These are phyloP conservation scores for Mycena crocata DNA, from an alignment of 768 basidiomycete species.

Conservation along the genomic window DNA sequence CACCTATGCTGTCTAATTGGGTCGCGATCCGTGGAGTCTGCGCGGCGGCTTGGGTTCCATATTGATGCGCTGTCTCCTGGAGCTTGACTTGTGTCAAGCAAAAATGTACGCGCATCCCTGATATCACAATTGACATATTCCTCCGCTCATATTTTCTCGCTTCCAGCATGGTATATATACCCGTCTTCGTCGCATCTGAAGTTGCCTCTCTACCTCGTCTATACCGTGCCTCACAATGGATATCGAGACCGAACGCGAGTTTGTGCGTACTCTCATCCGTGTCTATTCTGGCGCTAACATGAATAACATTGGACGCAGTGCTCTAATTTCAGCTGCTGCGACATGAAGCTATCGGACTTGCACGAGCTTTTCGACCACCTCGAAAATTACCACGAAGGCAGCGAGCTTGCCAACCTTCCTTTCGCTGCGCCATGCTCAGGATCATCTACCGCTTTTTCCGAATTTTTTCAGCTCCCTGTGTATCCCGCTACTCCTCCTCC, in stretches of 20 bases:
- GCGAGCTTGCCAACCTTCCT: constrained; percentile 1
- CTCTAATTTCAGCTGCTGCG: constrained; percentile 27
- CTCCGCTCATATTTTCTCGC: constrained; percentile 7
- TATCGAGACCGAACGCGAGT: constrained; percentile 22
- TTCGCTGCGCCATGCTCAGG: background rate
- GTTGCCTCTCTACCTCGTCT: background rate
- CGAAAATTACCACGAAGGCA: constrained; percentile 13
- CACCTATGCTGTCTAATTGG: background rate
- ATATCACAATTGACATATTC: constrained; percentile 2
- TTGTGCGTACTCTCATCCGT: constrained; percentile 11
- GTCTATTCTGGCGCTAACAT: background rate
- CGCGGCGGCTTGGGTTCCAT: constrained; percentile 10
- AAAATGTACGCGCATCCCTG: background rate
- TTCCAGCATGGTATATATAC: constrained; percentile 12
- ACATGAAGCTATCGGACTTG: constrained; percentile 16
- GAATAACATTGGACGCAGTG: constrained; percentile 9
- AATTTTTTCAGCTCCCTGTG: background rate
- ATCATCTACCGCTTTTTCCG: constrained; percentile 4
- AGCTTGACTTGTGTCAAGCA: constrained; percentile 18
- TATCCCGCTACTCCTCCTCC: background rate
- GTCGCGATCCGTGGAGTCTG: background rate
- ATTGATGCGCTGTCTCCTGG: constrained; percentile 27
- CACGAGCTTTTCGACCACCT: constrained; percentile 26
- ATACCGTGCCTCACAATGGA: background rate
- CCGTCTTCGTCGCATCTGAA: background rate